These are phyloP conservation scores for Breynia disticha DNA, from an alignment of 441 rosid species.

Conservation along the genomic window DNA sequence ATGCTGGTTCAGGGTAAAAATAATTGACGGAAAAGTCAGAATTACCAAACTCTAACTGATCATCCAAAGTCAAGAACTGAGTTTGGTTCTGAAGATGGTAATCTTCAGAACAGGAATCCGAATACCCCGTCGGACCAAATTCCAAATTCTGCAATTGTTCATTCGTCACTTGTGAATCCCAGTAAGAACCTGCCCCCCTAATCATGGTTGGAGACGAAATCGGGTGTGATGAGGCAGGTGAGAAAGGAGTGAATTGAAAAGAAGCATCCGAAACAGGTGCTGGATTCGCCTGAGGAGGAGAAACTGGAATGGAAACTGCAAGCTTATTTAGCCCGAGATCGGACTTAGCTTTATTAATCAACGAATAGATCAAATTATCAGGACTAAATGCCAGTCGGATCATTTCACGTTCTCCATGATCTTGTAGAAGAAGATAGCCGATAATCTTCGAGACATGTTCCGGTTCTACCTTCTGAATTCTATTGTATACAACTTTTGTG, in stretches of 20 bases:
- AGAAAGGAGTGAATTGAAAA: conserved; percentile 27
- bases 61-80: conserved; percentile 44
- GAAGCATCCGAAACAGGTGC: conserved; percentile 27
- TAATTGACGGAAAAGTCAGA: conserved; percentile 40
- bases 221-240: conserved; percentile 16
- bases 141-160: conserved; percentile 25
- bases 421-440: conserved; percentile 68
- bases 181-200: conserved; percentile 24
- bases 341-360: conserved; percentile 56
- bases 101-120: conserved; percentile 30
- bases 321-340: conserved; percentile 39
- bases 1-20: conserved; percentile 33
- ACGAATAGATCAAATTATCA: conserved; percentile 39
- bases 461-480: conserved; percentile 79
- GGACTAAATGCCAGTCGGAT: conserved; percentile 78
- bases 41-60: conserved; percentile 35
- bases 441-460: conserved; percentile 73
- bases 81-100: conserved; percentile 31
- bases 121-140: conserved; percentile 22
- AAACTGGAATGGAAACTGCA: conserved; percentile 24
- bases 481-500: conserved; percentile 57
- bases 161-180: conserved; percentile 23
- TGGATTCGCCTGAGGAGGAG: conserved; percentile 27
- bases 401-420: conserved; percentile 68
- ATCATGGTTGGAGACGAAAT: conserved; percentile 21